Evolutionary conservation across 75 land plant species (phyloP).

Genomic region (Cupressus sempervirens): DNA sequence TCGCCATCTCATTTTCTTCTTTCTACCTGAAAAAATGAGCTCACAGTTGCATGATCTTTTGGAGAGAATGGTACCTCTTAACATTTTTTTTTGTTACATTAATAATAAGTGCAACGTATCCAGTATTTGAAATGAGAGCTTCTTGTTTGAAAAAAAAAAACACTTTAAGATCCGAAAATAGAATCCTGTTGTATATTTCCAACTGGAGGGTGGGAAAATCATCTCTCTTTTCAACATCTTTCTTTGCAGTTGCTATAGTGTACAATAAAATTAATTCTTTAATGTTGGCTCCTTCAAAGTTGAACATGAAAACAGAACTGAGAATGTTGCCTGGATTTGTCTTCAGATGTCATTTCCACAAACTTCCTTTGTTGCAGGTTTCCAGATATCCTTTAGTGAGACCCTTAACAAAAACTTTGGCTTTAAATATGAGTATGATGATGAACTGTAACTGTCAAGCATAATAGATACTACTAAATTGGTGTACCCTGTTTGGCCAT

Average conservation of each 20-base stretch:
- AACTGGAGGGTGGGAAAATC: slow-evolving; percentile 49
- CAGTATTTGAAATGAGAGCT: too few relatives aligned
- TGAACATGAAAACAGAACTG: slow-evolving; percentile 70
- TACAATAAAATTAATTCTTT: slow-evolving; percentile 81
- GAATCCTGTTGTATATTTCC: slow-evolving; percentile 80
- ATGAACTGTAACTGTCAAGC: slow-evolving; percentile 13
- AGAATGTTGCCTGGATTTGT: slow-evolving; percentile 56
- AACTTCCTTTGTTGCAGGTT: slow-evolving; percentile 64
- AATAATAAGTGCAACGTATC: too few relatives aligned
- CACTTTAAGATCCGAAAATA: slow-evolving; percentile 94
- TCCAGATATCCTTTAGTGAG: slow-evolving; percentile 85
- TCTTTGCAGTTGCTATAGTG: slow-evolving; percentile 21
- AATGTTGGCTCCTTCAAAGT: slow-evolving; percentile 87
- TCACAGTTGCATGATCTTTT: too few relatives aligned
- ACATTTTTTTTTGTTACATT: too few relatives aligned
- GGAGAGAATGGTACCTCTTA: too few relatives aligned
- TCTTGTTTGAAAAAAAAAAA: too few relatives aligned
- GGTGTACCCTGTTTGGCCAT: slow-evolving; percentile 10
- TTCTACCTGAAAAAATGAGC: too few relatives aligned
- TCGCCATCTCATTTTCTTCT: too few relatives aligned
- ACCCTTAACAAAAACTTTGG: slow-evolving; percentile 65
- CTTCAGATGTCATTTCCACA: slow-evolving; percentile 73
- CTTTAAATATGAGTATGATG: slow-evolving; percentile 44
- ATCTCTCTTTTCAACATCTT: slow-evolving; percentile 15
- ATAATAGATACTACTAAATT: slow-evolving; percentile 29